Base-by-base conservation (phyloP, 2,329 filamentous ascomycete genomes). In the Waltergamsia citrina region DNA sequence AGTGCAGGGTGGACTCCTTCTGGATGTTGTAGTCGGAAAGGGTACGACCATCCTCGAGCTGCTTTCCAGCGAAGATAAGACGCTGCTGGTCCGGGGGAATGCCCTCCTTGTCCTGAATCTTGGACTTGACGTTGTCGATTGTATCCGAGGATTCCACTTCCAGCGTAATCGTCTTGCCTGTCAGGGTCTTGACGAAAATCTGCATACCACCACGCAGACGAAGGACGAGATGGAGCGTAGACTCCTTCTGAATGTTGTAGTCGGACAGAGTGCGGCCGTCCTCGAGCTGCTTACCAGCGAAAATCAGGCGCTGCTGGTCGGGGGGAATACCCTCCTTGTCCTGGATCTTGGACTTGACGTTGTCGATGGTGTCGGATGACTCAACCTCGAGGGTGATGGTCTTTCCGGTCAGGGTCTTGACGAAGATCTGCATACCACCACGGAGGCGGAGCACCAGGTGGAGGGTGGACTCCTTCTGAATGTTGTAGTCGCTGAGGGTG, bases 61-160 rank as follows among this genome's bases (percentile, higher is more conserved):
- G 88, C 75, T 95, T 95, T 43, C 88, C 88, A 39, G 88, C 88
- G 50, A 95, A 95, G 60, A 95, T 95, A 43, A 95, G 64, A 51
- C 88, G 88, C 69, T 95, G 88, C 63, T 95, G 88, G 57, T 95
- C 88, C 14, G 88, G 88, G 31, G 88, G 90, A 38, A 96, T 95
- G 29, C 90, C 90, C 64, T 96, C 88, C 77, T 96, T 95, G 55
- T 96, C 90, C 62, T 96, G 90, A 36, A 95, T 96, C 77, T 95
- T 96, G 35, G 73, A 78, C 78, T 95, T 95, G 31, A 95, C 88
- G 43, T 95, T 94, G 69, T 94, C 87, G 58, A 94, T 94, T 33
- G 87, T 94, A 52, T 94, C 87, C 3, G 75, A 83, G 0, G 81
- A 87, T 58, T 94, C 86, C 3, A 94, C 86, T 63, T 93, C 85